A percentile compares a stretch with the other conserved stretches of the same genome.
These are phyloP conservation scores for Daldinia bambusicola DNA, from an alignment of 495 filamentous ascomycete species.

Conservation along the genomic window DNA sequence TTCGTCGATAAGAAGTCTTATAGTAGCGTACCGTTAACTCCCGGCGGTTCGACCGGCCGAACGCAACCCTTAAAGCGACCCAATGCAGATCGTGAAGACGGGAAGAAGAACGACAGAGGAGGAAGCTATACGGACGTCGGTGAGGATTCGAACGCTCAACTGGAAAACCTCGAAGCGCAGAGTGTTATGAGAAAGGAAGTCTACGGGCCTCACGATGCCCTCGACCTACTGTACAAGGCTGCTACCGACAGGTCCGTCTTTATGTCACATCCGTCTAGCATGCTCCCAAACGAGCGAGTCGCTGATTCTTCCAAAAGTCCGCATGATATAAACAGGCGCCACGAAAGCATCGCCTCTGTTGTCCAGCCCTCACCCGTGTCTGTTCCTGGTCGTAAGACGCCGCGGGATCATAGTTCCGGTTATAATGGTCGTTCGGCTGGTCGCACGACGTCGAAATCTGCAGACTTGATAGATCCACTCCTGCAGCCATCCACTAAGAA, in stretches of 20 bases:
- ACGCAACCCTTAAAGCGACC: slow-evolving; percentile 67
- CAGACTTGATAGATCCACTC: slow-evolving; percentile 47
- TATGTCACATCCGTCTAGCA: slow-evolving; percentile 30
- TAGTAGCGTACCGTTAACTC: slow-evolving; percentile 67
- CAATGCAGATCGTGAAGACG: slow-evolving; percentile 41
- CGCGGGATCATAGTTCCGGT: slow-evolving; percentile 31
- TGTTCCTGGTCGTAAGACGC: slow-evolving; percentile 39
- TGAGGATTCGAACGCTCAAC: slow-evolving; percentile 56
- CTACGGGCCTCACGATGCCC: slow-evolving; percentile 75
- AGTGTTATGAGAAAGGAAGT: slow-evolving; percentile 71
- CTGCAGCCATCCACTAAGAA: slow-evolving; percentile 39
- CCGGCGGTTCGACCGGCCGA: slow-evolving; percentile 68
- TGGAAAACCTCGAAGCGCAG: slow-evolving; percentile 69
- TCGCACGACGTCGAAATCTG: slow-evolving; percentile 40
- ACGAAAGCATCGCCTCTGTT: slow-evolving; percentile 41
- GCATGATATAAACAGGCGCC: slow-evolving; percentile 42
- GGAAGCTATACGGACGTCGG: slow-evolving; percentile 44
- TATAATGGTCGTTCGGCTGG: slow-evolving; percentile 33
- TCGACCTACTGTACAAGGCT: slow-evolving; percentile 75
- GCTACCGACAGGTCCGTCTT: slow-evolving; percentile 66
- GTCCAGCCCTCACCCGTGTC: slow-evolving; percentile 44
- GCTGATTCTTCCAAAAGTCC: slow-evolving; percentile 46
- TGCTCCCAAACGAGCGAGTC: slow-evolving; percentile 18
- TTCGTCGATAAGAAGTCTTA: slow-evolving; percentile 56
- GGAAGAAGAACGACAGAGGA: slow-evolving; percentile 23